Conservation (phyloP, 2,329 filamentous ascomycete genomes). For the Hypoxylon rubiginosum region DNA sequence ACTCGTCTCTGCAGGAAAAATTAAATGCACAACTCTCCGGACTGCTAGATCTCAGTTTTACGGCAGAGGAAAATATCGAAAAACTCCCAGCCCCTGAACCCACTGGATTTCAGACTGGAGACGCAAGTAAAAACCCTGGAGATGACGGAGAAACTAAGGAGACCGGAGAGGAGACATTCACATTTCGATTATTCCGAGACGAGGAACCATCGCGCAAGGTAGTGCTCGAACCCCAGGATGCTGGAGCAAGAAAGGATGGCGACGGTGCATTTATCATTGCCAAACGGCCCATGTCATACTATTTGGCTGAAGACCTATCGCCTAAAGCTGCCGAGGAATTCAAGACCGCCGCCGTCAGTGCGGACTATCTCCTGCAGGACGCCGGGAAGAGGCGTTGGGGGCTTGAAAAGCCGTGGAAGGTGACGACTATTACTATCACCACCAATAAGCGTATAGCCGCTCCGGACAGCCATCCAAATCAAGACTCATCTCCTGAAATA, state of each 20-base stretch:
- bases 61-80: slow-evolving; percentile 21
- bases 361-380: slow-evolving; percentile 63
- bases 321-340: slow-evolving; percentile 57
- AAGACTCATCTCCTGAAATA: slow-evolving; percentile 20
- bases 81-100: slow-evolving; percentile 28
- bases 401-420: slow-evolving; percentile 71
- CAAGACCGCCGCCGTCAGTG: slow-evolving; percentile 62
- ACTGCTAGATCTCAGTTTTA: slow-evolving; percentile 59
- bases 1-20: slow-evolving; percentile 58
- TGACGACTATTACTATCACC: slow-evolving; percentile 60
- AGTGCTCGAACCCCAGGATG: slow-evolving; percentile 60
- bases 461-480: neutral
- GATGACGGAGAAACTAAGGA: slow-evolving; percentile 40
- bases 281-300: slow-evolving; percentile 62
- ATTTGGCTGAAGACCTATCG: slow-evolving; percentile 59
- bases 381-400: slow-evolving; percentile 67
- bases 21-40: slow-evolving; percentile 64
- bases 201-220: slow-evolving; percentile 63
- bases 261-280: slow-evolving; percentile 57
- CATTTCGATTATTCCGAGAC: slow-evolving; percentile 70
- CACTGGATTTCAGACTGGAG: slow-evolving; percentile 30
- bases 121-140: slow-evolving; percentile 23
- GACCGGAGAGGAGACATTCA: slow-evolving; percentile 60
- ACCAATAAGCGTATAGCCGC: slow-evolving; percentile 41
- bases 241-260: slow-evolving; percentile 53